Evolutionary conservation across 2,329 filamentous ascomycete genomes (phyloP).

Genomic region (Cladosporium sp.): DNA sequence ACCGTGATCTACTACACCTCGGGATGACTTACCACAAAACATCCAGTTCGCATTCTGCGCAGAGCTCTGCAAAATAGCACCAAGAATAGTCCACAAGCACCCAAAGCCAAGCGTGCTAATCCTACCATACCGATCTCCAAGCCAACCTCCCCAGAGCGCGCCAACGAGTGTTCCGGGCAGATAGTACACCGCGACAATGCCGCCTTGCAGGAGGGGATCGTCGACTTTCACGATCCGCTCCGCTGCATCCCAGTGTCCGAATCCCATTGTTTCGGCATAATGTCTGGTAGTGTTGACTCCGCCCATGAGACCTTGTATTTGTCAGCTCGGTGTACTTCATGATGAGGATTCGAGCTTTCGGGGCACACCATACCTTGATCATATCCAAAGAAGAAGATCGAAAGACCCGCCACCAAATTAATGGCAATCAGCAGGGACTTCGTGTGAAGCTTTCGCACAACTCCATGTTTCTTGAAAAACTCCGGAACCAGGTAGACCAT

Average conservation of each 20-base stretch:
- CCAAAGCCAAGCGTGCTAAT: conserved; percentile 60
- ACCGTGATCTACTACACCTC: conserved; percentile 13
- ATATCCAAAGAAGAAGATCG: conserved; percentile 61
- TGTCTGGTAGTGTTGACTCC: conserved; percentile 62
- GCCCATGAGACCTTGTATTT: conserved; percentile 42
- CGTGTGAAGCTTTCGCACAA: background rate
- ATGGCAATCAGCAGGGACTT: conserved; percentile 51
- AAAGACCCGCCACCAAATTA: conserved; percentile 59
- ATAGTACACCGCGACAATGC: conserved; percentile 56
- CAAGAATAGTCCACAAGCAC: conserved; percentile 40
- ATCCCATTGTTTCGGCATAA: conserved; percentile 61
- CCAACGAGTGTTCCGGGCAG: conserved; percentile 56
- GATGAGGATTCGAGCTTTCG: background rate
- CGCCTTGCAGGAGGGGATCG: conserved; percentile 56
- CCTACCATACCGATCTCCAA: conserved; percentile 58
- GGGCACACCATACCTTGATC: conserved; percentile 41
- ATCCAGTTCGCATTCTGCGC: conserved; percentile 65
- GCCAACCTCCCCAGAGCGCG: conserved; percentile 57
- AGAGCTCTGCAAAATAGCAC: conserved; percentile 60
- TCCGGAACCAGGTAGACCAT: background rate
- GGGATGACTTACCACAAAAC: conserved; percentile 48
- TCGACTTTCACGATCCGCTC: conserved; percentile 50
- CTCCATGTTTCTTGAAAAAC: background rate
- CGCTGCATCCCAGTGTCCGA: conserved; percentile 51
- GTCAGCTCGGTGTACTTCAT: background rate